Evolutionary conservation across 345 rosid species (phyloP).

Genomic region (Euphorbia pulcherrima): DNA sequence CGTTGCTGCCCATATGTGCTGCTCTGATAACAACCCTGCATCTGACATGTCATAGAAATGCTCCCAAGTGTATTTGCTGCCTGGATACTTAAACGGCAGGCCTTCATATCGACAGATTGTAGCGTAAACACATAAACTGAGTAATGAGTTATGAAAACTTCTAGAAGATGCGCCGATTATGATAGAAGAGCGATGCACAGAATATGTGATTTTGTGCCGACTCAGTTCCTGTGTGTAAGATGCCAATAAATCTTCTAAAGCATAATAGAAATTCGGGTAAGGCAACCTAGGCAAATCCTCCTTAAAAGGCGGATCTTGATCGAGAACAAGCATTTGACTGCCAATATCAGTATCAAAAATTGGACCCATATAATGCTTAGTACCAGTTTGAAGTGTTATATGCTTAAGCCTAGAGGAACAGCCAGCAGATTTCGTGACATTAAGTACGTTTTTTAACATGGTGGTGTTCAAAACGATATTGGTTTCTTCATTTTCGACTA

Average conservation of each 20-base stretch:
- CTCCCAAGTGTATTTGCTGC: conserved; percentile 34
- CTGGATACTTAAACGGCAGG: conserved; percentile 26
- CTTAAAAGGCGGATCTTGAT: conserved; percentile 32
- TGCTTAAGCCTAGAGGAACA: conserved; percentile 21
- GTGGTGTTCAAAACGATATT: conserved; percentile 19
- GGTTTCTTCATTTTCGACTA: conserved; percentile 19
- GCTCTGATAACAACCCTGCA: conserved; percentile 28
- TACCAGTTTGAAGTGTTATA: conserved; percentile 32
- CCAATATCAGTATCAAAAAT: conserved; percentile 5
- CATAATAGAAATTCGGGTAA: conserved; percentile 41
- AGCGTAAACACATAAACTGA: conserved; percentile 28
- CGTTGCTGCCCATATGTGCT: conserved; percentile 33
- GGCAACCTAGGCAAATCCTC: conserved; percentile 36
- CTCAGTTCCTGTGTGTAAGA: no score
- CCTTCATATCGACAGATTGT: conserved; percentile 27
- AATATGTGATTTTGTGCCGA: conserved; percentile 20
- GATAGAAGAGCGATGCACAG: conserved; percentile 32
- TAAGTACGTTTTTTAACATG: conserved; percentile 31
- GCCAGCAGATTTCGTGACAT: conserved; percentile 13
- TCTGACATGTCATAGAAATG: conserved; percentile 35
- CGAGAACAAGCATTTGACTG: conserved; percentile 2
- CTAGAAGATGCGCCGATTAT: conserved; percentile 34
- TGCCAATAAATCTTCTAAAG: conserved; percentile 30
- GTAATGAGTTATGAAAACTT: conserved; percentile 24
- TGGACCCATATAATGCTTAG: conserved; percentile 40